Conservation (phyloP, 2,329 filamentous ascomycete genomes). For the Neofusicoccum cordaticola region DNA sequence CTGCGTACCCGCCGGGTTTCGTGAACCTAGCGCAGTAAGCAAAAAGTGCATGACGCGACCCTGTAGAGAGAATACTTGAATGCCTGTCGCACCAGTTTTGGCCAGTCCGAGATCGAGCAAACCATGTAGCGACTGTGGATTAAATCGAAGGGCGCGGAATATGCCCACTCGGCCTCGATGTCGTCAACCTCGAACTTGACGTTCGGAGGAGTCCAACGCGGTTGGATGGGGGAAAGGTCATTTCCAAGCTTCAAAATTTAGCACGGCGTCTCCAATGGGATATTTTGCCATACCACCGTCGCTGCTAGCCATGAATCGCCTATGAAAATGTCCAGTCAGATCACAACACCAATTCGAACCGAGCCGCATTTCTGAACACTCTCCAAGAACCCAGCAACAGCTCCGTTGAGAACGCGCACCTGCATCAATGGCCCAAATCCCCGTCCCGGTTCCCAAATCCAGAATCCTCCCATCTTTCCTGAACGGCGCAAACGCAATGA, state of each 20-base stretch:
- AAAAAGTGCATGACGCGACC: too few relatives aligned
- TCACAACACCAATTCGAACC: constrained; percentile 42
- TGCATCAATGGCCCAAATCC: not conserved
- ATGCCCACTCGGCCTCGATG: constrained; percentile 33
- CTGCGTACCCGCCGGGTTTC: constrained; percentile 31
- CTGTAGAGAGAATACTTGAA: too few relatives aligned
- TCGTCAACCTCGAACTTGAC: constrained; percentile 52
- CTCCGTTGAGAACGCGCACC: not conserved
- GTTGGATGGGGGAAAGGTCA: constrained; percentile 51
- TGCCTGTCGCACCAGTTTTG: constrained; percentile 44
- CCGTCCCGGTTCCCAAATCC: not conserved
- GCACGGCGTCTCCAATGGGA: constrained; percentile 22
- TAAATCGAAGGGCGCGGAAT: constrained; percentile 51
- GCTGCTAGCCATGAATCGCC: constrained; percentile 33
- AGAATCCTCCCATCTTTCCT: too few relatives aligned
- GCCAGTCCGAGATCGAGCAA: constrained; percentile 55
- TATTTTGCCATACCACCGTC: constrained; percentile 32
- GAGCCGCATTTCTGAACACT: constrained; percentile 45
- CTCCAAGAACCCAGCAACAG: constrained; percentile 18
- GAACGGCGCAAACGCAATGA: not conserved
- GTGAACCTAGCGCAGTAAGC: not conserved
- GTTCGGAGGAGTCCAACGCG: constrained; percentile 47
- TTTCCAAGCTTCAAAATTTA: constrained; percentile 30
- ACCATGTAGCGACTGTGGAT: constrained; percentile 54
- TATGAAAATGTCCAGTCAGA: not conserved